phyloP scores from a whole-genome alignment of 306 rosid species.

The Vicia sativa region DNA sequence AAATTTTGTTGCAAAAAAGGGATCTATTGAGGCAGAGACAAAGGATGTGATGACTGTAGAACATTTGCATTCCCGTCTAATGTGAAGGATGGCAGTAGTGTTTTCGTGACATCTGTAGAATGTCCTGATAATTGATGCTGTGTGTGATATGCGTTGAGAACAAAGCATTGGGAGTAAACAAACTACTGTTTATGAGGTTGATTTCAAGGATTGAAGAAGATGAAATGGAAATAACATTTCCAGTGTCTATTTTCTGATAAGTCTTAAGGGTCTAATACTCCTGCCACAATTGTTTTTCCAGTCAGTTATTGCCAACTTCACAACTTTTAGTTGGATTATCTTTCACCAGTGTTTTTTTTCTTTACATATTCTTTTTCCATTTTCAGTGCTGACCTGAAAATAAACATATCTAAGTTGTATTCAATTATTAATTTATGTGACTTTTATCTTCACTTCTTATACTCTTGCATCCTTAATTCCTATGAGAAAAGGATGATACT shows the following conservation, averaged over 20 bases:
- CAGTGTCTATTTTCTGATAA: neutral
- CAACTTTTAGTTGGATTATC: neutral
- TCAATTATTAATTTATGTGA: neutral
- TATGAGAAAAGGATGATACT: too few relatives aligned
- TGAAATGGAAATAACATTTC: conserved; percentile 15
- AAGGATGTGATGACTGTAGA: conserved; percentile 6
- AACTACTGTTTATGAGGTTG: neutral
- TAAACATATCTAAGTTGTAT: neutral
- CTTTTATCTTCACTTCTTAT: conserved; percentile 10
- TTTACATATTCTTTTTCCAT: too few relatives aligned
- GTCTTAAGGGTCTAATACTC: conserved; percentile 10
- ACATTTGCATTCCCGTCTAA: conserved; percentile 2
- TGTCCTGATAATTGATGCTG: conserved; percentile 24
- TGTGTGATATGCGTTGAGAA: conserved; percentile 21
- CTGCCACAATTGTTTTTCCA: neutral
- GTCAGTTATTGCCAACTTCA: neutral
- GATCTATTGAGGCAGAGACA: conserved; percentile 22
- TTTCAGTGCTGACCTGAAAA: too few relatives aligned
- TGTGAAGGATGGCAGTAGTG: conserved; percentile 11
- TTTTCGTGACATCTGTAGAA: neutral
- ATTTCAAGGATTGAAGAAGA: conserved; percentile 14
- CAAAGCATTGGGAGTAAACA: conserved; percentile 27
- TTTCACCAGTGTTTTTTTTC: neutral
- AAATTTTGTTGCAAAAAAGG: conserved; percentile 8
- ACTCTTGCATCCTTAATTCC: conserved; percentile 6